Conservation (phyloP, 495 filamentous ascomycete genomes). For the Xylaria nigripes region DNA sequence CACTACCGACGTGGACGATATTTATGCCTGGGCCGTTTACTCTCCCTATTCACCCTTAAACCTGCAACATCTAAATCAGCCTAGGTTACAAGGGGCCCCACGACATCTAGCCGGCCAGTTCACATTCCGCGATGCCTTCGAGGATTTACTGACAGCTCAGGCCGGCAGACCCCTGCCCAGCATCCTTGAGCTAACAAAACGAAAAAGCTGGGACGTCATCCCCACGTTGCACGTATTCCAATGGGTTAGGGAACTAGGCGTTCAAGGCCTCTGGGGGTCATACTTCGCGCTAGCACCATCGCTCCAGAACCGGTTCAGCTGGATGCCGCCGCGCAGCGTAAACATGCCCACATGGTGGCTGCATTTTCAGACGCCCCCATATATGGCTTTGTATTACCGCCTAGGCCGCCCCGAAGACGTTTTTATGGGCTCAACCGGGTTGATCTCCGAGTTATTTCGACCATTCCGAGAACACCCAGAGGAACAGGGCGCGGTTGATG, state of each 20-base stretch:
- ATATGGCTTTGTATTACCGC: neutral
- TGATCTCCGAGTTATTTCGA: neutral
- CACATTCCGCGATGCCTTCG: slow-evolving; percentile 36
- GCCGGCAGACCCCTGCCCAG: slow-evolving; percentile 19
- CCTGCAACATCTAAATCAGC: slow-evolving; percentile 22
- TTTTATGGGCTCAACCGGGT: neutral
- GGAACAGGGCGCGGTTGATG: neutral
- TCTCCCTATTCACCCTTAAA: slow-evolving; percentile 32
- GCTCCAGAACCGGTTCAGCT: neutral
- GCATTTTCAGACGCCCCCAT: neutral
- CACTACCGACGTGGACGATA: slow-evolving; percentile 2
- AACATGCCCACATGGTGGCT: neutral
- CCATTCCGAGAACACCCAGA: neutral
- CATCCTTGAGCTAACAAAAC: neutral
- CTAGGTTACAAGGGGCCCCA: slow-evolving; percentile 21
- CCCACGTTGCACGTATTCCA: neutral
- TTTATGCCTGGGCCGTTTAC: slow-evolving; percentile 16
- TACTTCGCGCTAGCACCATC: slow-evolving; percentile 14
- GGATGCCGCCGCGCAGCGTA: neutral
- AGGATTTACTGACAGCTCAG: slow-evolving; percentile 30
- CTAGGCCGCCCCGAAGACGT: neutral
- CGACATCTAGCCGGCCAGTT: slow-evolving; percentile 14
- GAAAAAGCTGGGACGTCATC: slow-evolving; percentile 9
- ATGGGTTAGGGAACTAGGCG: slow-evolving; percentile 13
- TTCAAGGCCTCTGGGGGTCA: slow-evolving; percentile 16